A percentile compares a stretch with the other conserved stretches of the same genome.
Evolutionary conservation across 2,329 filamentous ascomycete genomes (phyloP).

Genomic region (Cordyceps militaris): DNA sequence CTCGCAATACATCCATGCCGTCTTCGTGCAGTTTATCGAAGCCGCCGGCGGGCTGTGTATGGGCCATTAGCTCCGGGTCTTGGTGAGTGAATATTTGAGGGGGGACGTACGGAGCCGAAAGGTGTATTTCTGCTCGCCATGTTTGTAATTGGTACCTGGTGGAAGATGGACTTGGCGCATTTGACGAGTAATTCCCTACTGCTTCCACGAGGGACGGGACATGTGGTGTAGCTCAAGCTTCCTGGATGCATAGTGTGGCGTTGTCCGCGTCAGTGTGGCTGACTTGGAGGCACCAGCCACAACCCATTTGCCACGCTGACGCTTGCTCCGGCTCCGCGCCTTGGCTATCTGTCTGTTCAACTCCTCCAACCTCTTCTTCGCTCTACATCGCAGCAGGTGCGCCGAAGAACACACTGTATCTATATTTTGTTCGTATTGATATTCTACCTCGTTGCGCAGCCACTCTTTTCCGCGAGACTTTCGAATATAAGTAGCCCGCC

Average conservation of each 20-base stretch:
- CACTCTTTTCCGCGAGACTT: neutral
- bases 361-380: neutral
- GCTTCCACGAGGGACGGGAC: neutral
- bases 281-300: neutral
- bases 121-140: neutral
- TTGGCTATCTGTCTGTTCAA: neutral
- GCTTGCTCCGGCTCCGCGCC: slow-evolving; percentile 1
- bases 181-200: neutral
- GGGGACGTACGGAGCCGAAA: slow-evolving; percentile 12
- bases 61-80: neutral
- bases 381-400: neutral
- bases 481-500: neutral
- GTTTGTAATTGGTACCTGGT: neutral
- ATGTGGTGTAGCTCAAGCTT: slow-evolving; percentile 10
- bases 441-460: neutral
- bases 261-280: slow-evolving; percentile 7
- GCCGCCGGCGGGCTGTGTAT: slow-evolving; percentile 27
- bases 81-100: slow-evolving; percentile 7
- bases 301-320: slow-evolving; percentile 11
- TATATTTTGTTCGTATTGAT: neutral
- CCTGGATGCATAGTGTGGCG: slow-evolving; percentile 8
- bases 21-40: slow-evolving; percentile 35
- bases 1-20: slow-evolving; percentile 30
- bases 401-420: neutral
- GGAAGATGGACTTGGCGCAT: neutral